A percentile compares a stretch with the other conserved stretches of the same genome.
These are phyloP conservation scores for Phytophthora idaei DNA, from an alignment of 352 stramenopile genomes.

Conservation along the genomic window DNA sequence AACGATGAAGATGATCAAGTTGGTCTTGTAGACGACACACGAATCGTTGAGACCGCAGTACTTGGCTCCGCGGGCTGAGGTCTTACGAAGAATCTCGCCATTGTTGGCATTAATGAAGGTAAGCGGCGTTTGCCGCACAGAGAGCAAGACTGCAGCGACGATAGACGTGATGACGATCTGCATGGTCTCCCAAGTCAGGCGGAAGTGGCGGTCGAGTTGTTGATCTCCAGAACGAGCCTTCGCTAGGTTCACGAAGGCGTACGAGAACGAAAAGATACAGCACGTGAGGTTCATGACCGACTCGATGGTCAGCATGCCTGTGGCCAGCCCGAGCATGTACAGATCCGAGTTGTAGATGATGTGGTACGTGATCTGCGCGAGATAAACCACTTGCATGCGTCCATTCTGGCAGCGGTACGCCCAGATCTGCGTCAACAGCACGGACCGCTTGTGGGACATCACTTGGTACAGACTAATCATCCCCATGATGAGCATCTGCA, in stretches of 20 bases:
- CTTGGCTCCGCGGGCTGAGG: conserved; percentile 15
- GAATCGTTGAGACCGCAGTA: conserved; percentile 38
- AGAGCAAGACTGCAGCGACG: background rate
- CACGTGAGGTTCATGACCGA: conserved; percentile 39
- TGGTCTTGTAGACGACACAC: conserved; percentile 37
- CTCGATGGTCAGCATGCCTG: conserved; percentile 32
- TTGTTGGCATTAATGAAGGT: conserved; percentile 28
- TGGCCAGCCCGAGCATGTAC: conserved; percentile 34
- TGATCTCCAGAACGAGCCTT: conserved; percentile 33
- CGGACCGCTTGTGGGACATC: conserved; percentile 35
- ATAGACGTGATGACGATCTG: conserved; percentile 30
- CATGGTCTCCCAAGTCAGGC: conserved; percentile 35
- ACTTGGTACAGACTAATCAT: conserved; percentile 38
- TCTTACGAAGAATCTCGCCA: conserved; percentile 36
- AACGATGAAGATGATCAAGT: conserved; percentile 25
- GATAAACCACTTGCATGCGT: conserved; percentile 36
- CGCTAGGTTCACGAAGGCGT: conserved; percentile 29
- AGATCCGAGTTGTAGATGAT: conserved; percentile 34
- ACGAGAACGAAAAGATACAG: conserved; percentile 37
- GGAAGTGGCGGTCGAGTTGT: conserved; percentile 36
- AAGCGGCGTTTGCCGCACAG: conserved; percentile 12
- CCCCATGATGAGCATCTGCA: conserved; percentile 1
- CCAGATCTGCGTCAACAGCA: conserved; percentile 41
- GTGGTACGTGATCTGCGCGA: conserved; percentile 39
- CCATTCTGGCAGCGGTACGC: conserved; percentile 40